Conservation (phyloP, 1,284 basidiomycete genomes). For the Ceratobasidium sp. region DNA sequence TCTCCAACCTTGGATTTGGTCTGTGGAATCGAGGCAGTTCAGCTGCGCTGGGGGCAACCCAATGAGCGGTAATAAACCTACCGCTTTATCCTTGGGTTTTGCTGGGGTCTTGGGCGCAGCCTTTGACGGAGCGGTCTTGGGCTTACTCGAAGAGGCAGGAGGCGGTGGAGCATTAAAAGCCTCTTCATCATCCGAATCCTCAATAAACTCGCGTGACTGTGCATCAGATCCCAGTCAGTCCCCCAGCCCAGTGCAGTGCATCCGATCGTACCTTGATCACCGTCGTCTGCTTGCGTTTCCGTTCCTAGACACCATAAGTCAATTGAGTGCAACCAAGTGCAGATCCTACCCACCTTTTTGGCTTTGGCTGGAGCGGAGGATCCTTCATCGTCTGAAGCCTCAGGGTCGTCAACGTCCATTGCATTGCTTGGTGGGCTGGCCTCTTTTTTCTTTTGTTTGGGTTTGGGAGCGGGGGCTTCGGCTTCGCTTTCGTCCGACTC, state of each 20-base stretch:
- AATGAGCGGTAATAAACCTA: too few species aligned
- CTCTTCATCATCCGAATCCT: conserved; percentile 37
- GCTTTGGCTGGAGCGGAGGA: conserved; percentile 13
- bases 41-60: too few species aligned
- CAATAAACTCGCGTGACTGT: conserved; percentile 37
- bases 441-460: conserved; percentile 17
- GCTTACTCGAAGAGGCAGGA: background rate
- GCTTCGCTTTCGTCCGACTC: conserved; percentile 16
- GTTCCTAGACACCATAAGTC: background rate
- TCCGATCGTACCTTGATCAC: conserved; percentile 4
- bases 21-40: too few species aligned
- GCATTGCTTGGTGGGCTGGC: conserved; percentile 10
- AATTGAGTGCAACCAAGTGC: background rate
- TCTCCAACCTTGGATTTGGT: too few species aligned
- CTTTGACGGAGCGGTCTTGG: conserved; percentile 5
- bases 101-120: background rate
- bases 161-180: background rate
- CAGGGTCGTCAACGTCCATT: conserved; percentile 16
- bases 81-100: too few species aligned
- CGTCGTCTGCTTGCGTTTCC: conserved; percentile 18
- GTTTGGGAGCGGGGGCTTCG: background rate
- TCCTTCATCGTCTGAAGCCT: conserved; percentile 9
- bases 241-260: background rate
- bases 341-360: conserved; percentile 13
- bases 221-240: background rate